Percentiles rank a stretch among this genome's conserved stretches.
Evolutionary conservation across 352 stramenopile species (phyloP).

Genomic region (Globisporangium takayamanum): DNA sequence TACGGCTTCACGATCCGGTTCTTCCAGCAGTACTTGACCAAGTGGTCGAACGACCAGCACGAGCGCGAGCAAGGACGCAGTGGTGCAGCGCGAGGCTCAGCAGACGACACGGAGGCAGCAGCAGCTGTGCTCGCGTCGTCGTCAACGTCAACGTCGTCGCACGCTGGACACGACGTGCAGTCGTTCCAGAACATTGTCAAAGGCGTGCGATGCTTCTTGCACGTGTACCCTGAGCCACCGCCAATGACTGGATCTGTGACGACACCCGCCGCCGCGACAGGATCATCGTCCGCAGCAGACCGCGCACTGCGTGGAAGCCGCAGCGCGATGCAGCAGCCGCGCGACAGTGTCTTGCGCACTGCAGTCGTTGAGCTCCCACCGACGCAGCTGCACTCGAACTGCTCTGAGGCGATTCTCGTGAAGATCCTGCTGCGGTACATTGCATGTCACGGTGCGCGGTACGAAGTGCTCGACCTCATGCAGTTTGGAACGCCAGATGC

Average conservation of each 20-base stretch:
- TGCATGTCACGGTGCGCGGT: slow-evolving; percentile 71
- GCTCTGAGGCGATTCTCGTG: slow-evolving; percentile 58
- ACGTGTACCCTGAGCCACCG: slow-evolving; percentile 37
- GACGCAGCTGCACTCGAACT: slow-evolving; percentile 63
- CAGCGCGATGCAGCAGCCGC: slow-evolving; percentile 14
- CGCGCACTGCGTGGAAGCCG: slow-evolving; percentile 10
- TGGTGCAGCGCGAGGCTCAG: slow-evolving; percentile 5
- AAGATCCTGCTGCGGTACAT: slow-evolving; percentile 83
- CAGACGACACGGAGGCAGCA: slow-evolving; percentile 8
- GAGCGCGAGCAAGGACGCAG: slow-evolving; percentile 9
- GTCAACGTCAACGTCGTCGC: slow-evolving; percentile 11
- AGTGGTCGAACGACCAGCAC: slow-evolving; percentile 44
- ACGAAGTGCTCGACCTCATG: slow-evolving; percentile 78
- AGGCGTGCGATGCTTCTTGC: slow-evolving; percentile 65
- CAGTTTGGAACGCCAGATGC: slow-evolving; percentile 82
- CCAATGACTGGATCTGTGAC: no score
- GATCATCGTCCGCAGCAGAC: not conserved
- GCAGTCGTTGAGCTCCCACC: slow-evolving; percentile 48
- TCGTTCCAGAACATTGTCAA: slow-evolving; percentile 79
- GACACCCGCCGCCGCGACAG: not conserved
- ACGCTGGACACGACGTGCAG: slow-evolving; percentile 26
- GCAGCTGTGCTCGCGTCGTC: slow-evolving; percentile 4
- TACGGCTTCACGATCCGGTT: slow-evolving; percentile 75
- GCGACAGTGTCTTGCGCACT: slow-evolving; percentile 46
- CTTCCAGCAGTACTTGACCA: slow-evolving; percentile 60